Evolutionary conservation across 202 grass and related monocot genomes (phyloP).

Genomic region (Zoysia matrella): DNA sequence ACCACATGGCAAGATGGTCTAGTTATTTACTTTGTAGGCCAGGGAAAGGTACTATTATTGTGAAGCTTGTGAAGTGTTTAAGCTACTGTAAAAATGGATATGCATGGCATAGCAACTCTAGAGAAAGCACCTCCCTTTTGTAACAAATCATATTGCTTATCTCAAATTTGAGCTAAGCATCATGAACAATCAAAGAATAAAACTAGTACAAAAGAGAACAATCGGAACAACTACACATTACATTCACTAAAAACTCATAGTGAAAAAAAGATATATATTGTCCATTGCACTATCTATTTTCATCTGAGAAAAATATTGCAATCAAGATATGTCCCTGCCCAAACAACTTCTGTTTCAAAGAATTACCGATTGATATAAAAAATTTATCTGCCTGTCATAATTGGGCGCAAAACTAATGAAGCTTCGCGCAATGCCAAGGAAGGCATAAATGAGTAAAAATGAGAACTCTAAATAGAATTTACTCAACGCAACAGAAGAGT

Average conservation of each 20-base stretch:
- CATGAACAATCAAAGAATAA: too few species aligned
- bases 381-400: not conserved
- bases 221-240: too few species aligned
- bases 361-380: not conserved
- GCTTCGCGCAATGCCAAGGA: not conserved
- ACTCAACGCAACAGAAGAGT: not conserved
- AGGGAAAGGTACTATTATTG: too few species aligned
- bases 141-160: too few species aligned
- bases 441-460: conserved; percentile 13
- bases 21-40: too few species aligned
- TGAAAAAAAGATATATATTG: too few species aligned
- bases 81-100: not conserved
- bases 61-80: too few species aligned
- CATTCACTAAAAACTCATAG: too few species aligned
- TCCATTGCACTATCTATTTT: not conserved
- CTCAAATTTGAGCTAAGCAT: too few species aligned
- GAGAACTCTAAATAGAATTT: not conserved
- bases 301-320: not conserved
- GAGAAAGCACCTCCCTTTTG: too few species aligned
- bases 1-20: conserved; percentile 14
- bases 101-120: too few species aligned
- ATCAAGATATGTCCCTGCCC: not conserved
- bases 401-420: not conserved
- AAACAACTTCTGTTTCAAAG: not conserved
- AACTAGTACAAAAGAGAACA: not conserved